Evolutionary conservation across 164 flowering plant genomes (phyloP).

Genomic region (Magnolia changhungtana): DNA sequence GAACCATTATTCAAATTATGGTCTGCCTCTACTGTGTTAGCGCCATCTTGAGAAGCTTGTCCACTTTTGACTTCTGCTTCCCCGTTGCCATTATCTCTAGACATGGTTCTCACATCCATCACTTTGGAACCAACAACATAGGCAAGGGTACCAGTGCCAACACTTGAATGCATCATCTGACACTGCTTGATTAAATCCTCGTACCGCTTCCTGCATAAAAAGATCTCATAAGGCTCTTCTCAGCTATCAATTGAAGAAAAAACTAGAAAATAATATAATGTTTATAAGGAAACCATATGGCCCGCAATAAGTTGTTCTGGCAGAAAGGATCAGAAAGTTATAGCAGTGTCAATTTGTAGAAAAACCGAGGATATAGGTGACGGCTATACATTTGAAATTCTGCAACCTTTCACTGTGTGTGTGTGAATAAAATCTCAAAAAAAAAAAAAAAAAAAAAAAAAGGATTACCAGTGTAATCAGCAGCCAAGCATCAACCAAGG

Average conservation of each 20-base stretch:
- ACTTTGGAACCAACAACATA: constrained; percentile 83
- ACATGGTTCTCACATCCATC: constrained; percentile 71
- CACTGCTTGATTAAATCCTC: constrained; percentile 67
- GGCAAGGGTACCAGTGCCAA: constrained; percentile 87
- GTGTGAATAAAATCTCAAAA: too few species aligned
- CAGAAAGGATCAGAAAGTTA: too few species aligned
- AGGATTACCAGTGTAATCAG: too few species aligned
- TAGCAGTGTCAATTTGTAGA: too few species aligned
- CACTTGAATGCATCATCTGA: constrained; percentile 75
- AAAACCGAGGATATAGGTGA: too few species aligned
- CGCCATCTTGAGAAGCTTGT: constrained; percentile 35
- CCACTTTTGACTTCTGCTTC: constrained; percentile 35
- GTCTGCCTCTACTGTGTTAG: constrained; percentile 25
- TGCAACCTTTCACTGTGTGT: too few species aligned
- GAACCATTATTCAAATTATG: constrained; percentile 29
- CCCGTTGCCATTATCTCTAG: constrained; percentile 39
- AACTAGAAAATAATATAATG: background rate
- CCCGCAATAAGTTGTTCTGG: too few species aligned
- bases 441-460: too few species aligned
- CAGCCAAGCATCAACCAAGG: too few species aligned
- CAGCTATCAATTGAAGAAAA: background rate
- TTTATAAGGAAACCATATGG: background rate
- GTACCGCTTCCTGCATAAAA: constrained; percentile 63
- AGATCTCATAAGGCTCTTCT: constrained; percentile 2
- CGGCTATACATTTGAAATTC: too few species aligned